Evolutionary conservation across 768 basidiomycete genomes (phyloP).

Genomic region (Astraeus odoratus): DNA sequence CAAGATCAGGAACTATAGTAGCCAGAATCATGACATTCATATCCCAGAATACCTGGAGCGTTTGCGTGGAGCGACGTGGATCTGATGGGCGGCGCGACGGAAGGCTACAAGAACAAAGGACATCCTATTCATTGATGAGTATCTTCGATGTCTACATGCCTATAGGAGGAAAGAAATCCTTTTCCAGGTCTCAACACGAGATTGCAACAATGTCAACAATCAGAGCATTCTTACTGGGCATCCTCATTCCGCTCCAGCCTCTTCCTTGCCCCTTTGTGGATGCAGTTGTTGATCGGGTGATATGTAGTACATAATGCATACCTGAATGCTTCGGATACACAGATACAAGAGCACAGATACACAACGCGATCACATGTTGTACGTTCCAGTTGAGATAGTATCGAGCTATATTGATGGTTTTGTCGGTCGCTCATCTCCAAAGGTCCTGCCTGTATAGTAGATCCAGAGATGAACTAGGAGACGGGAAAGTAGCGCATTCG

Average conservation of each 20-base stretch:
- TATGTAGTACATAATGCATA: too few relatives aligned
- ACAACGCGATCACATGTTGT: too few relatives aligned
- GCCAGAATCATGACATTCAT: slow-evolving; percentile 1
- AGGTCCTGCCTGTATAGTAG: too few relatives aligned
- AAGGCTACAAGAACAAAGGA: slow-evolving; percentile 13
- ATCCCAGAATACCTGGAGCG: neutral
- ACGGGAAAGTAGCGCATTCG: too few relatives aligned
- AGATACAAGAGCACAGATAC: too few relatives aligned
- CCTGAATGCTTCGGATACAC: too few relatives aligned
- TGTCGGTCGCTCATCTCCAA: too few relatives aligned
- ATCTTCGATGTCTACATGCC: slow-evolving; percentile 11
- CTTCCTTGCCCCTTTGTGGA: too few relatives aligned
- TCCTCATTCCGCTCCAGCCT: neutral
- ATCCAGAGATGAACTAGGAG: too few relatives aligned
- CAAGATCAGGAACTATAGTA: slow-evolving; percentile 1
- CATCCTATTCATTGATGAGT: slow-evolving; percentile 11
- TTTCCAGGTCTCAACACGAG: slow-evolving; percentile 9
- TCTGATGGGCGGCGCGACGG: slow-evolving; percentile 13
- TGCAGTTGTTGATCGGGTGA: neutral
- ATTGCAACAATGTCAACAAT: slow-evolving; percentile 7
- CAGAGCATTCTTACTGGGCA: slow-evolving; percentile 8
- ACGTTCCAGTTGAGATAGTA: too few relatives aligned
- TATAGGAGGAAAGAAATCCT: slow-evolving; percentile 12
- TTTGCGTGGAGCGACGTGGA: slow-evolving; percentile 3
- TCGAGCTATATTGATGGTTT: too few relatives aligned